Percentiles rank a stretch among this genome's conserved stretches.
phyloP scores from a whole-genome alignment of 2,329 filamentous ascomycete species.

The Venturia asperata region DNA sequence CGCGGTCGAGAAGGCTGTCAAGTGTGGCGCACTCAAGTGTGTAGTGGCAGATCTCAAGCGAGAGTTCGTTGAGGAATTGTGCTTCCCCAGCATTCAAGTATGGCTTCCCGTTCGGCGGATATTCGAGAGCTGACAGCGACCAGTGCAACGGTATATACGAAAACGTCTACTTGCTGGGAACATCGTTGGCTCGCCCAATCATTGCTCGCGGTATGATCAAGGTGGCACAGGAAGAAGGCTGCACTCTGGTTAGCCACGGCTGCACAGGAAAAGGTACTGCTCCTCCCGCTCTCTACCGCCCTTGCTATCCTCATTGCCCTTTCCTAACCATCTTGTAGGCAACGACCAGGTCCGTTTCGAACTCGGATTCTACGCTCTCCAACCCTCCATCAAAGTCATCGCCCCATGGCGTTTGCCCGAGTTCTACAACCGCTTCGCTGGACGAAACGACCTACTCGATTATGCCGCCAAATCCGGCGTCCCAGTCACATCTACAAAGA shows the following conservation, averaged over 20 bases:
- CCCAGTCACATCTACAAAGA: constrained; percentile 65
- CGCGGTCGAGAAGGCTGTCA: constrained; percentile 64
- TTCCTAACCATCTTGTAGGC: constrained; percentile 24
- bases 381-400: constrained; percentile 61
- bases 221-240: constrained; percentile 52
- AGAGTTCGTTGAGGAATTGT: constrained; percentile 74
- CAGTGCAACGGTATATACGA: constrained; percentile 12
- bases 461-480: constrained; percentile 62
- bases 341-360: constrained; percentile 59
- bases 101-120: neutral
- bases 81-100: constrained; percentile 66
- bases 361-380: constrained; percentile 53
- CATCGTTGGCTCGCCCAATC: constrained; percentile 57
- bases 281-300: too few relatives aligned
- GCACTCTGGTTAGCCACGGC: constrained; percentile 31
- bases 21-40: constrained; percentile 61
- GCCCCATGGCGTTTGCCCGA: constrained; percentile 66
- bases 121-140: neutral
- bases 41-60: constrained; percentile 57
- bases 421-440: constrained; percentile 65
- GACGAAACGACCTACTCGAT: constrained; percentile 64
- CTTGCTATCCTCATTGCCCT: too few relatives aligned
- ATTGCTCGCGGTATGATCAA: constrained; percentile 61
- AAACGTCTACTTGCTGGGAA: constrained; percentile 35
- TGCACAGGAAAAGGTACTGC: constrained; percentile 52